Conservation (phyloP, 768 basidiomycete species). For the Mycena venus region DNA sequence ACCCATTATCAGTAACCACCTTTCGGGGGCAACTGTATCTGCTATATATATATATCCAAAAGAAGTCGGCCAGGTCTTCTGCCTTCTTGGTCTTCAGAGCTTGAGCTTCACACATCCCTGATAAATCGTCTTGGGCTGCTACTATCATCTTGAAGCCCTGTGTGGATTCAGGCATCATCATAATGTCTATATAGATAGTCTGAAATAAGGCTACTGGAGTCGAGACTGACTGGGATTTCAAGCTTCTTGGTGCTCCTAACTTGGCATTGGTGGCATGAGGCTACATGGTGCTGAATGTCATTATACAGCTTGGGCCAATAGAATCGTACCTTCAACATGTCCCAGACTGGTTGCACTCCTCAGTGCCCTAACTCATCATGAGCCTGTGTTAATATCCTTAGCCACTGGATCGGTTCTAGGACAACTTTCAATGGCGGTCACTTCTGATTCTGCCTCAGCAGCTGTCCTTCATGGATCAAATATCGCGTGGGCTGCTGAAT, state of each 20-base stretch:
- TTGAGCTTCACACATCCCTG: constrained; percentile 43
- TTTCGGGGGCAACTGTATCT: no score
- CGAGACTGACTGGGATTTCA: constrained; percentile 35
- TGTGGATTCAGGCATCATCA: constrained; percentile 41
- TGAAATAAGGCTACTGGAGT: background rate
- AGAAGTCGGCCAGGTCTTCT: constrained; percentile 39
- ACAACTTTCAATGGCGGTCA: no score
- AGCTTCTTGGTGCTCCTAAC: no score
- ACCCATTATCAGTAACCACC: constrained; percentile 49
- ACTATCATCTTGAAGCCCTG: no score
- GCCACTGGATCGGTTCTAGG: no score
- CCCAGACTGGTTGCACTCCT: no score
- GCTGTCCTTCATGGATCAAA: constrained; percentile 19
- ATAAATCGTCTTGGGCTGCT: constrained; percentile 43
- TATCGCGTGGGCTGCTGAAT: constrained; percentile 24
- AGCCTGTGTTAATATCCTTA: no score
- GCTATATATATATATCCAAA: constrained; percentile 47
- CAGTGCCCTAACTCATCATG: no score
- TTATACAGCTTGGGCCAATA: constrained; percentile 26
- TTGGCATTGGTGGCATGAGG: constrained; percentile 47
- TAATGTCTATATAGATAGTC: constrained; percentile 43
- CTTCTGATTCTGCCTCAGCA: constrained; percentile 23
- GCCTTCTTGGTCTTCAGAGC: constrained; percentile 34
- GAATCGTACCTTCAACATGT: no score
- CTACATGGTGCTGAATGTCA: constrained; percentile 39